Conservation (phyloP, 148 eudicot genomes). For the Fagopyrum esculentum region DNA sequence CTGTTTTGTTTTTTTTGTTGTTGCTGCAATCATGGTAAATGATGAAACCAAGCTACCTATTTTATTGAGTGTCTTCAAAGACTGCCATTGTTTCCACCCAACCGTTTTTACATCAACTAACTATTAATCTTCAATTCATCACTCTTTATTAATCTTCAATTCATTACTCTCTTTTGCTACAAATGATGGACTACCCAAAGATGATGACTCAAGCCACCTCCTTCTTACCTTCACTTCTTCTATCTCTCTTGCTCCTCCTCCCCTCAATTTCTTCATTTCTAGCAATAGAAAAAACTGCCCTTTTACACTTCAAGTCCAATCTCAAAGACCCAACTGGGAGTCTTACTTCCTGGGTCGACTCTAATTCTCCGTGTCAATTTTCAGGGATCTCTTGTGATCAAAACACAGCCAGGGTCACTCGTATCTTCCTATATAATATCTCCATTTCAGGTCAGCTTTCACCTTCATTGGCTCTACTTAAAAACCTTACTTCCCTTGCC, state of each 20-base stretch:
- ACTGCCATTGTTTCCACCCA: neutral
- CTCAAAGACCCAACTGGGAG: conserved; percentile 59
- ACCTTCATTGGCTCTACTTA: conserved; percentile 46
- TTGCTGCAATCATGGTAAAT: neutral
- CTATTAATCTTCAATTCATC: neutral
- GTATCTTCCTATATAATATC: conserved; percentile 46
- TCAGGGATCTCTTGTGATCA: conserved; percentile 63
- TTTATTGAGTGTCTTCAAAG: conserved; percentile 6
- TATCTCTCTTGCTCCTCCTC: conserved; percentile 16
- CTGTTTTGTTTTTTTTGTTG: neutral
- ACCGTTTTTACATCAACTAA: neutral
- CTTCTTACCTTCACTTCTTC: conserved; percentile 1
- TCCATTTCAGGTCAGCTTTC: conserved; percentile 55
- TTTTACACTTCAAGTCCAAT: conserved; percentile 67
- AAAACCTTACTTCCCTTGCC: conserved; percentile 44
- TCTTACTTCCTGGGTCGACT: conserved; percentile 60
- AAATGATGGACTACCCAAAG: neutral
- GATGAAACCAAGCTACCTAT: neutral
- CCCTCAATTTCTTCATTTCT: conserved; percentile 26
- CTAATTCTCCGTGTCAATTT: conserved; percentile 53
- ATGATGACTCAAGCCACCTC: neutral
- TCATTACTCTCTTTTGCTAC: neutral
- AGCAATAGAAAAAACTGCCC: conserved; percentile 43
- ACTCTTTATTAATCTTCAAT: neutral
- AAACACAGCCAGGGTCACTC: conserved; percentile 36